phyloP scores from a whole-genome alignment of 2,329 filamentous ascomycete species.

The Hymenoscyphus fraxineus region DNA sequence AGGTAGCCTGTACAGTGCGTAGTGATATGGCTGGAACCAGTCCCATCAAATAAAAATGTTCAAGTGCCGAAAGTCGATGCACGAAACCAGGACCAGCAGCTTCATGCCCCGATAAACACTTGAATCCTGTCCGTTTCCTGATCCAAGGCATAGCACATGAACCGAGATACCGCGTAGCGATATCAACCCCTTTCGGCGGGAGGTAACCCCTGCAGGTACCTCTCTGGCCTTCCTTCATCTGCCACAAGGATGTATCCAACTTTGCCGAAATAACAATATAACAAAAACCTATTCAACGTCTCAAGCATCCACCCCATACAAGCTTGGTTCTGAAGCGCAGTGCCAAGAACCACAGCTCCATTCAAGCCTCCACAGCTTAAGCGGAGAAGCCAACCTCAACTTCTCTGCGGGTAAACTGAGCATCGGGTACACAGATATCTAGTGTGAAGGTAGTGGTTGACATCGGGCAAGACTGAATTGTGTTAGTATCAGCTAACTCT shows the following conservation, averaged over 20 bases:
- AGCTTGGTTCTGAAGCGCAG: not conserved
- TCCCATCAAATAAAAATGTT: not conserved
- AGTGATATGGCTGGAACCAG: not conserved
- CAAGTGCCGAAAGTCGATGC: constrained; percentile 1
- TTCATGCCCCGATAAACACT: not conserved
- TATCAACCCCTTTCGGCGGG: constrained; percentile 1
- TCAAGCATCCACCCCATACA: not conserved
- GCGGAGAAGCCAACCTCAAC: not conserved
- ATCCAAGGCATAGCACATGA: not conserved
- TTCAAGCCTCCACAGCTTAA: not conserved
- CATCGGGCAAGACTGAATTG: not conserved
- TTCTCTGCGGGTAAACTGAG: not conserved
- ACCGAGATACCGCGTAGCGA: not conserved
- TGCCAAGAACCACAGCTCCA: not conserved
- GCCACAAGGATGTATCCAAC: not conserved
- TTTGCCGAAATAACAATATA: not conserved
- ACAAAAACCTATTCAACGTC: not conserved
- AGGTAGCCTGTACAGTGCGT: not conserved
- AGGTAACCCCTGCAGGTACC: not conserved
- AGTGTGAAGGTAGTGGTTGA: not conserved
- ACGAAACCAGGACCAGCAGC: not conserved
- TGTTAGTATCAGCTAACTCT: not conserved
- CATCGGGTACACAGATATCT: constrained; percentile 6
- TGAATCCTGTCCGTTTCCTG: not conserved
- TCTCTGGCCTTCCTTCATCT: not conserved